phyloP scores from a whole-genome alignment of 176 grass and related monocot species.

The Guadua angustifolia region DNA sequence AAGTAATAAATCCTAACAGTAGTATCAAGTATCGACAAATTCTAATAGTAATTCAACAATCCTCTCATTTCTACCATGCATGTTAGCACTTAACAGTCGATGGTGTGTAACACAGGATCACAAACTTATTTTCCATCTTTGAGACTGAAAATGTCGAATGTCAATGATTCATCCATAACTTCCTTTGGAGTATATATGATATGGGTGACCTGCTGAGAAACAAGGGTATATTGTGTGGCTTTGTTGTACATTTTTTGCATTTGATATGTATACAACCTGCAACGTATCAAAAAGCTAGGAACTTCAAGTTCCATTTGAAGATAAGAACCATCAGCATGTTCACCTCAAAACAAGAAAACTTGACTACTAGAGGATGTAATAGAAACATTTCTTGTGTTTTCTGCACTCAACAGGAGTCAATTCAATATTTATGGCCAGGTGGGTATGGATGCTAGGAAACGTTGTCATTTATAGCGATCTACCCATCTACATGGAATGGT shows the following conservation, averaged over 20 bases:
- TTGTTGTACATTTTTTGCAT: not conserved
- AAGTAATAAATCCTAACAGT: conserved; percentile 3
- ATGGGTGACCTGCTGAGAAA: not conserved
- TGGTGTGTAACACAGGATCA: not conserved
- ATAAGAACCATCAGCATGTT: not conserved
- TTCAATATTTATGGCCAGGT: not conserved
- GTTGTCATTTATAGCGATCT: not conserved
- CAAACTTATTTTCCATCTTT: not conserved
- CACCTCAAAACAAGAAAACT: not conserved
- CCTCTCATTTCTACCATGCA: not conserved
- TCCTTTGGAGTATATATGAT: conserved; percentile 1
- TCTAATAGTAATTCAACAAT: not conserved
- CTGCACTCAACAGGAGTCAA: not conserved
- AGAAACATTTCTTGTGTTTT: not conserved
- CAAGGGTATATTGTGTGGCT: not conserved
- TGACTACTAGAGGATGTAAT: not conserved
- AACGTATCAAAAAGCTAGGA: not conserved
- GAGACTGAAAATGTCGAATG: not conserved
- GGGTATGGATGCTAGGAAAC: not conserved
- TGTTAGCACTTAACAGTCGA: conserved; percentile 6
- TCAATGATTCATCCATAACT: not conserved
- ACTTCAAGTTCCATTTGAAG: not conserved
- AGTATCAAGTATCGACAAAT: not conserved
- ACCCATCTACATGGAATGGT: not conserved
- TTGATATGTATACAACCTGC: not conserved